Evolutionary conservation across 768 basidiomycete genomes (phyloP).

Genomic region (Hygrophorus russula): DNA sequence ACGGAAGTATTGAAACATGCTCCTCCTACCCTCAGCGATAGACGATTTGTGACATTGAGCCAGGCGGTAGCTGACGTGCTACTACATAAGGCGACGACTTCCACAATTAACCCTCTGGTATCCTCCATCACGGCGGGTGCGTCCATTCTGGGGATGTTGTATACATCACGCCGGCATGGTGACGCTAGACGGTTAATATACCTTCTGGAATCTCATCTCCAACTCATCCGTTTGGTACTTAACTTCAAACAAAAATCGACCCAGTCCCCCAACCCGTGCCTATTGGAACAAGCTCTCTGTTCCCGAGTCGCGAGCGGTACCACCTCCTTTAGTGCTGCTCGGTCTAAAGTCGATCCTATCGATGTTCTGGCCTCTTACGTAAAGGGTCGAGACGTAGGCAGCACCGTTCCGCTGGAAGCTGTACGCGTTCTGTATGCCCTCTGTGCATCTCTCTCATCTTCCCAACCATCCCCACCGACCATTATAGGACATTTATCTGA

Average conservation of each 20-base stretch:
- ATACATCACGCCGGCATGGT: slow-evolving; percentile 49
- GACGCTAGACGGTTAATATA: slow-evolving; percentile 61
- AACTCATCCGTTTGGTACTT: slow-evolving; percentile 49
- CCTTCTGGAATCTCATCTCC: slow-evolving; percentile 58
- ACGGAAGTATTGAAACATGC: slow-evolving; percentile 52
- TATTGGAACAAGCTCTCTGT: slow-evolving; percentile 72
- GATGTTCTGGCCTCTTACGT: slow-evolving; percentile 65
- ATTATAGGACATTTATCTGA: slow-evolving; percentile 71
- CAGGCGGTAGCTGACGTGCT: slow-evolving; percentile 60
- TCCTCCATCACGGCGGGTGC: slow-evolving; percentile 54
- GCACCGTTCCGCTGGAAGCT: slow-evolving; percentile 51
- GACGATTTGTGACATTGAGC: slow-evolving; percentile 51
- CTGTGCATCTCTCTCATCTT: slow-evolving; percentile 50
- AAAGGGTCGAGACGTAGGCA: slow-evolving; percentile 51
- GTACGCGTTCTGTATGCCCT: slow-evolving; percentile 57
- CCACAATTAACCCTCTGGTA: slow-evolving; percentile 74
- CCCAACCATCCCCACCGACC: slow-evolving; percentile 53
- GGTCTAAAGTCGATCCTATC: slow-evolving; percentile 54
- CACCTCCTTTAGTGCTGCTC: slow-evolving; percentile 29
- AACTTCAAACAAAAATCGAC: slow-evolving; percentile 46
- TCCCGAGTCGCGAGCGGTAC: slow-evolving; percentile 44
- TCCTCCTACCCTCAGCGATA: slow-evolving; percentile 37
- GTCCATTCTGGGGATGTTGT: slow-evolving; percentile 47
- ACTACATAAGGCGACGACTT: slow-evolving; percentile 63
- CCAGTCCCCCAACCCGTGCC: slow-evolving; percentile 35